phyloP scores from a whole-genome alignment of 805 yeast species.

The Spencermartinsiella europaea region DNA sequence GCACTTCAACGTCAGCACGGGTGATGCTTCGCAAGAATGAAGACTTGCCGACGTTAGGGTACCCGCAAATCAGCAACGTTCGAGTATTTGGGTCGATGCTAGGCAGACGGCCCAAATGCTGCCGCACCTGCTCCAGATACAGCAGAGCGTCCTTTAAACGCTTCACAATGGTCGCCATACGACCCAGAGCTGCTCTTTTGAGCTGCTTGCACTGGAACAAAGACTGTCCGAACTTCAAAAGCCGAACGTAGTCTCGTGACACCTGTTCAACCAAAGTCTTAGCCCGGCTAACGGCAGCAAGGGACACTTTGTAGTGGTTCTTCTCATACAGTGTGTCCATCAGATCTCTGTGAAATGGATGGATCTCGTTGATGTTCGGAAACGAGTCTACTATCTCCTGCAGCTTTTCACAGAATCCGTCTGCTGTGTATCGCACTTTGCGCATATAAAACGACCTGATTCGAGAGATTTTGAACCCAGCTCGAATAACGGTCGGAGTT shows the following conservation, averaged over 20 bases:
- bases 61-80: conserved; percentile 94
- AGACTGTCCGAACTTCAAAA: conserved; percentile 95
- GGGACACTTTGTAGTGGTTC: conserved; percentile 94
- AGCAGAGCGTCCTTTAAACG: conserved; percentile 89
- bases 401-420: conserved; percentile 91
- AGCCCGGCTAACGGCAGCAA: conserved; percentile 92
- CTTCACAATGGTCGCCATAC: conserved; percentile 98
- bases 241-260: conserved; percentile 88
- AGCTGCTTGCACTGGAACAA: conserved; percentile 97
- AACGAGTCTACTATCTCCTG: conserved; percentile 80
- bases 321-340: conserved; percentile 98
- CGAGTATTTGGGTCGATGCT: conserved; percentile 98
- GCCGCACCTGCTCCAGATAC: conserved; percentile 97
- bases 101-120: conserved; percentile 97
- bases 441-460: conserved; percentile 97
- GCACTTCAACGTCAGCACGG: conserved; percentile 98
- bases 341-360: conserved; percentile 96
- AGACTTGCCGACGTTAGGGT: conserved; percentile 98
- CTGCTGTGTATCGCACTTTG: conserved; percentile 93
- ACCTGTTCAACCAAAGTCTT: conserved; percentile 94
- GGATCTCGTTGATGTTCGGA: conserved; percentile 95
- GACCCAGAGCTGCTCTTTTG: conserved; percentile 97
- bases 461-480: conserved; percentile 94
- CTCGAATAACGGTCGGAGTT: conserved; percentile 97
- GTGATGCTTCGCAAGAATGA: conserved; percentile 90